A percentile compares a stretch with the other conserved stretches of the same genome.
phyloP scores from a whole-genome alignment of 441 rosid genomes.

The Adansonia rubrostipa region DNA sequence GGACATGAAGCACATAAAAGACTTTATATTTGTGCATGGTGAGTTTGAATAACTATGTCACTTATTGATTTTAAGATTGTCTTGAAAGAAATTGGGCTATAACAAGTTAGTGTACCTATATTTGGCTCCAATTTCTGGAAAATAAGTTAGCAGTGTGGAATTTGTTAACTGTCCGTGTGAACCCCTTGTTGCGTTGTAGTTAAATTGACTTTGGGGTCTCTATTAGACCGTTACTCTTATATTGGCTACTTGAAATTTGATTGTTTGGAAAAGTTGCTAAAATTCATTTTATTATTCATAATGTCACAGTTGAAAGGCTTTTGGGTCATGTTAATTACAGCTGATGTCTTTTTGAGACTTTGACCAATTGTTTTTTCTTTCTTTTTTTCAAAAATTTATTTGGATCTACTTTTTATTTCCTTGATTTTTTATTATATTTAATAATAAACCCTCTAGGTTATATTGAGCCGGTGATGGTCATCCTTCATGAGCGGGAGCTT shows the following conservation, averaged over 20 bases:
- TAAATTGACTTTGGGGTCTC: constrained; percentile 4
- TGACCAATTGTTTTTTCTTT: background rate
- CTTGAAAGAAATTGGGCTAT: constrained; percentile 7
- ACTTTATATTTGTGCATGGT: constrained; percentile 95
- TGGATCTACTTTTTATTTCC: constrained; percentile 31
- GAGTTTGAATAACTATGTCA: constrained; percentile 38
- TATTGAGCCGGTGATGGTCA: constrained; percentile 97
- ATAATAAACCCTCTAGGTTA: constrained; percentile 59
- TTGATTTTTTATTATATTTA: constrained; percentile 32
- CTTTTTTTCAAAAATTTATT: background rate
- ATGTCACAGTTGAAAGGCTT: constrained; percentile 13
- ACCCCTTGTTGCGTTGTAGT: constrained; percentile 8
- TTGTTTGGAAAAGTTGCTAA: constrained; percentile 21
- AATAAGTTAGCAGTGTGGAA: background rate
- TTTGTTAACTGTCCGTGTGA: background rate
- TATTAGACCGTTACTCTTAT: background rate
- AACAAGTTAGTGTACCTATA: constrained; percentile 6
- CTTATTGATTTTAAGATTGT: constrained; percentile 20
- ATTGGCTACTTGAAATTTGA: constrained; percentile 8
- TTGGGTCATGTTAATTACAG: constrained; percentile 16
- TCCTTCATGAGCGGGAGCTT: constrained; percentile 96
- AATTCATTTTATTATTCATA: constrained; percentile 21
- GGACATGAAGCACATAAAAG: constrained; percentile 92
- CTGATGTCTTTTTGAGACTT: background rate
- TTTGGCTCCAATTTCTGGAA: constrained; percentile 1